These are phyloP conservation scores for Salisapilia sapeloensis DNA, from an alignment of 352 stramenopile genomes.

Conservation along the genomic window DNA sequence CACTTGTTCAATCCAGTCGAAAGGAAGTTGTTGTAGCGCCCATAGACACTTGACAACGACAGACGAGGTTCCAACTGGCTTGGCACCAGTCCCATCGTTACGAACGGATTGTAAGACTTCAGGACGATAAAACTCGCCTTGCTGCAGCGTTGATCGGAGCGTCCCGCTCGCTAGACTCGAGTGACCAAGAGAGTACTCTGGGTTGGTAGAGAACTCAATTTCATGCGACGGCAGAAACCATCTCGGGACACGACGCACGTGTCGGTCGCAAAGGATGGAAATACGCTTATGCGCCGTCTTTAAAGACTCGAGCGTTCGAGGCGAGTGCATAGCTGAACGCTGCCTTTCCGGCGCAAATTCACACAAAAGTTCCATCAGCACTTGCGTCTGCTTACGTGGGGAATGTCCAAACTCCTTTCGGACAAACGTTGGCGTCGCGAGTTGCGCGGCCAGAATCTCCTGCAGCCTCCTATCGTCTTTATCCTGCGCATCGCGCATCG, in stretches of 20 bases:
- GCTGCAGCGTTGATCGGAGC: conserved; percentile 8
- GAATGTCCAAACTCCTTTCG: conserved; percentile 22
- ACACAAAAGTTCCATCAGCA: conserved; percentile 35
- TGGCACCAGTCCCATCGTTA: too few relatives aligned
- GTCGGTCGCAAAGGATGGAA: conserved; percentile 23
- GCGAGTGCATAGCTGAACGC: conserved; percentile 13
- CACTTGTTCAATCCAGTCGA: conserved; percentile 31
- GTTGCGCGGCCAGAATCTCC: conserved; percentile 25
- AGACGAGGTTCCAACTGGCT: conserved; percentile 9
- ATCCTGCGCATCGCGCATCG: conserved; percentile 17
- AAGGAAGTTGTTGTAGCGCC: conserved; percentile 14
- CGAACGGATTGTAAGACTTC: too few relatives aligned
- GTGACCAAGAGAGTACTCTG: conserved; percentile 12
- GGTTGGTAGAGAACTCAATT: conserved; percentile 30
- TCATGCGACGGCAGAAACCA: conserved; percentile 36
- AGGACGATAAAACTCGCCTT: too few relatives aligned
- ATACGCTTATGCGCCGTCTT: conserved; percentile 44
- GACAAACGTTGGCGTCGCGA: conserved; percentile 34
- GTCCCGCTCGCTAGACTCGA: conserved; percentile 7
- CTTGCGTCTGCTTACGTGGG: conserved; percentile 28
- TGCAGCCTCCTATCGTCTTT: conserved; percentile 41
- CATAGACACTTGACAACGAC: conserved; percentile 38
- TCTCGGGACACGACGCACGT: conserved; percentile 26
- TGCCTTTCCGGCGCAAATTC: conserved; percentile 20
- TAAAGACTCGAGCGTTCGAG: conserved; percentile 34